Evolutionary conservation across 257 asterid species (phyloP).

Genomic region (Primulina eburnea): DNA sequence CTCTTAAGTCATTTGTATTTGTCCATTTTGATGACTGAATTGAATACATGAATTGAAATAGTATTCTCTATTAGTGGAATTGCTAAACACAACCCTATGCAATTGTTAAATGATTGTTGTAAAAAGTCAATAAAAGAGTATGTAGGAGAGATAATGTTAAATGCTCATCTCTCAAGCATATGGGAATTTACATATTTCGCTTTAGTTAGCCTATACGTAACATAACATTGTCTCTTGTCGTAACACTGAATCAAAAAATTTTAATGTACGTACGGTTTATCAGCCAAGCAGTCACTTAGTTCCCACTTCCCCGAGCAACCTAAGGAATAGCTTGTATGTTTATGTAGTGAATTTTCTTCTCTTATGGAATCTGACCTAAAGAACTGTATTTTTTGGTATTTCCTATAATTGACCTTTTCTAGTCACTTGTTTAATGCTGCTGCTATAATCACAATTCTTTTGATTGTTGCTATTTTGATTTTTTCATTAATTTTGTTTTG

Average conservation of each 20-base stretch:
- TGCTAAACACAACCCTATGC: constrained; percentile 4
- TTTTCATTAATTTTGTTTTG: constrained; percentile 20
- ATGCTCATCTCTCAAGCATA: not conserved
- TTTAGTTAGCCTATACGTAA: constrained; percentile 13
- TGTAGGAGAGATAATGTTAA: no score
- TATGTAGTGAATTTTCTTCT: constrained; percentile 12
- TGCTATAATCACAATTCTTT: constrained; percentile 20
- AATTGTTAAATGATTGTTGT: constrained; percentile 20
- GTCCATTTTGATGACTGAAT: constrained; percentile 6
- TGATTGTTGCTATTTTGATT: constrained; percentile 14
- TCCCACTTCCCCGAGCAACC: not conserved
- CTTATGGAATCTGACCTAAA: not conserved
- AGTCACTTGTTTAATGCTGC: constrained; percentile 19
- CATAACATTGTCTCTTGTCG: constrained; percentile 1
- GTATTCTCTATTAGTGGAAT: constrained; percentile 8
- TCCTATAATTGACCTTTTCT: constrained; percentile 9
- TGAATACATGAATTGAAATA: constrained; percentile 9
- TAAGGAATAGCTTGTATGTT: not conserved
- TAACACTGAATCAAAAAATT: not conserved
- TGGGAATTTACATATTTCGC: not conserved
- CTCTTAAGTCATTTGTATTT: constrained; percentile 4
- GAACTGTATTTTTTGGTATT: not conserved
- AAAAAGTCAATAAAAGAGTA: not conserved
- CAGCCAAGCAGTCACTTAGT: no score
- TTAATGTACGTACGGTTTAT: not conserved